These are phyloP conservation scores for Chaetomiaceae sp. DNA, from an alignment of 2,329 filamentous ascomycete genomes.

Conservation along the genomic window DNA sequence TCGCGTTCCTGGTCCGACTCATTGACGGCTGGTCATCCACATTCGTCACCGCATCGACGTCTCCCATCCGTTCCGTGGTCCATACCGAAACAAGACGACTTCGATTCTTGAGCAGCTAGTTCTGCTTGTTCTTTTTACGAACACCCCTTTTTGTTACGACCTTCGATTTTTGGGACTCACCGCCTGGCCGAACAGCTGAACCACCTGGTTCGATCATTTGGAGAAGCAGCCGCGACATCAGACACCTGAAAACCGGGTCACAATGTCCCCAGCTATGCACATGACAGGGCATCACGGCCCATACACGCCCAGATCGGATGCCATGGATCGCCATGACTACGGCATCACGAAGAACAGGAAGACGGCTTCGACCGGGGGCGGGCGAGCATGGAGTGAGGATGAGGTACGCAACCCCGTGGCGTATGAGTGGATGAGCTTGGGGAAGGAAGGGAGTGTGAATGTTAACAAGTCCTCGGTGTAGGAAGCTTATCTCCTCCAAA, in stretches of 20 bases:
- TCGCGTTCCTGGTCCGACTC: constrained; percentile 17
- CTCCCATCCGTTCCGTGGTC: constrained; percentile 12
- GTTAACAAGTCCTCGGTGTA: constrained; percentile 32
- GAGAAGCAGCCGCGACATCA: constrained; percentile 4
- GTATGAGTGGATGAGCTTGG: neutral
- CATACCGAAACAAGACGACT: constrained; percentile 26
- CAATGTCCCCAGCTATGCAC: constrained; percentile 49
- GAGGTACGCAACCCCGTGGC: constrained; percentile 64
- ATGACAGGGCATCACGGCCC: constrained; percentile 40
- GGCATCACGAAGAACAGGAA: constrained; percentile 63
- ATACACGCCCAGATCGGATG: constrained; percentile 50
- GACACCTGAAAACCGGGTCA: constrained; percentile 22
- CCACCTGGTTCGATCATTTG: constrained; percentile 9
- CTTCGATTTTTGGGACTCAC: constrained; percentile 36
- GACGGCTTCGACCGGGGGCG: constrained; percentile 65
- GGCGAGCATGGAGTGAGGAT: constrained; percentile 79
- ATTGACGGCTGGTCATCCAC: constrained; percentile 18
- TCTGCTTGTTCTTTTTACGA: constrained; percentile 32
- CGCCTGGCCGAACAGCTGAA: constrained; percentile 29
- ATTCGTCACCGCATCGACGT: constrained; percentile 3
- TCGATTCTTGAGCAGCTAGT: constrained; percentile 43
- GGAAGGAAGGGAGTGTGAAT: neutral
- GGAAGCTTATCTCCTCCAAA: constrained; percentile 81
- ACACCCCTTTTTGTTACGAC: constrained; percentile 24
- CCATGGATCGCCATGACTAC: constrained; percentile 53